Base-by-base conservation (phyloP, 1,284 basidiomycete genomes). In the Puccinia brachypodii region DNA sequence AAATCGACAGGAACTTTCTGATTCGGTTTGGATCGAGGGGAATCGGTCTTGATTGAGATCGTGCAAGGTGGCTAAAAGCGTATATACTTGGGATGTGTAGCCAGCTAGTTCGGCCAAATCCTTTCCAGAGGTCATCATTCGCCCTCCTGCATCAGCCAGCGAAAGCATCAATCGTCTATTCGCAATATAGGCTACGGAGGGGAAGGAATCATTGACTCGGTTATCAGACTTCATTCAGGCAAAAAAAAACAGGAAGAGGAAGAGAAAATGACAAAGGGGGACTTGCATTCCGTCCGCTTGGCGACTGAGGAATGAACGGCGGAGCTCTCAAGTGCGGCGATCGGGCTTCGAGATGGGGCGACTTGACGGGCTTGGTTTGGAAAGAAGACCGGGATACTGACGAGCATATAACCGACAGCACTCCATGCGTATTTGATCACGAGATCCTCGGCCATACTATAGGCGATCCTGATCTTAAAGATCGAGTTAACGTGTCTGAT, bases 391-490 rank as follows among this genome's bases (percentile, higher is more conserved):
- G 95, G 95, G 8, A 96, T 92, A 3, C 94, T 93, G 85, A 96
- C 96, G 38, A 97, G 89, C 6, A 90, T 90, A 86, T 96, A 96
- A 0, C 94, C 94, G 8, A 92, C 91, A 0, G 94, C 95, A 31
- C 93, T 94, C 94, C 95, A 96, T 13, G 94, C 88, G 86, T 96
- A 96, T 87, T 96, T 96, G 88, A 96, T 94, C 11, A 96, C 92
- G 84, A 94, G 94, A 88, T 96, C 94, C 85, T 96, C 94, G 0
- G 93, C 96, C 94, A 89, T 88, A 22, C 87, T 92, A 85, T 94
- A 94, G 0, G 91, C 91, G 13, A 85, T 76, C 33, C 86, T 85
- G 66, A 92, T 92, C 89, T 94, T 95, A 89, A 95, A 95, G 82
- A 98, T 95, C 0, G 91, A 92, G 85, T 96, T 95, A 82, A 97